Percentiles rank a stretch among this genome's conserved stretches.
Evolutionary conservation across 2,329 filamentous ascomycete genomes (phyloP).

Genomic region (Aspergillus alliaceus): DNA sequence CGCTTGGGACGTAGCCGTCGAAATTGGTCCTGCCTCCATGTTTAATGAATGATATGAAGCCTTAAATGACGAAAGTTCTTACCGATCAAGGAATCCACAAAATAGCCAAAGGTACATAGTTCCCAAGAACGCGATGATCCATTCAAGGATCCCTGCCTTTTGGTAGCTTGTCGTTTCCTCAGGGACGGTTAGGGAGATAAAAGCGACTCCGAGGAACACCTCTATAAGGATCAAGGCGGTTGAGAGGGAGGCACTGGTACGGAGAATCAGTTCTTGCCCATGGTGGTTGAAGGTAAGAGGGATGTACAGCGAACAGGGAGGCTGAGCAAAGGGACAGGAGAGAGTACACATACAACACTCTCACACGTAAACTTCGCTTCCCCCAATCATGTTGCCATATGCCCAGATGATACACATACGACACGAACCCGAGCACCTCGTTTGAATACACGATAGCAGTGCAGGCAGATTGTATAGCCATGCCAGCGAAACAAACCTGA

Average conservation of each 20-base stretch:
- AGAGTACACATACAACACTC: slow-evolving; percentile 17
- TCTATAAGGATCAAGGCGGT: slow-evolving; percentile 19
- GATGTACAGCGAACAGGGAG: background rate
- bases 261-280: background rate
- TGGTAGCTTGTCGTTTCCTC: slow-evolving; percentile 13
- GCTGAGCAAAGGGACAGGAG: background rate
- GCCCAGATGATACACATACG: slow-evolving; percentile 15
- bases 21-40: slow-evolving; percentile 6
- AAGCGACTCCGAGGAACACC: slow-evolving; percentile 17
- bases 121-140: slow-evolving; percentile 22
- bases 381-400: slow-evolving; percentile 14
- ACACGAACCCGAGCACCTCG: slow-evolving; percentile 20
- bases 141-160: slow-evolving; percentile 20
- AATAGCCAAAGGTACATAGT: slow-evolving; percentile 23
- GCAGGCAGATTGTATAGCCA: slow-evolving; percentile 21
- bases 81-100: slow-evolving; percentile 22
- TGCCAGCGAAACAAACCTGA: slow-evolving; percentile 18
- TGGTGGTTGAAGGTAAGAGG: background rate
- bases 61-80: background rate
- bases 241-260: slow-evolving; percentile 20
- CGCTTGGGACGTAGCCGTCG: slow-evolving; percentile 13
- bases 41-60: too few relatives aligned
- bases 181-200: slow-evolving; percentile 17
- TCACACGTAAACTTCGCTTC: slow-evolving; percentile 13
- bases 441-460: slow-evolving; percentile 22